phyloP scores from a whole-genome alignment of 371 early-diverging fungal genomes.

The Apophysomyces trapeziformis region DNA sequence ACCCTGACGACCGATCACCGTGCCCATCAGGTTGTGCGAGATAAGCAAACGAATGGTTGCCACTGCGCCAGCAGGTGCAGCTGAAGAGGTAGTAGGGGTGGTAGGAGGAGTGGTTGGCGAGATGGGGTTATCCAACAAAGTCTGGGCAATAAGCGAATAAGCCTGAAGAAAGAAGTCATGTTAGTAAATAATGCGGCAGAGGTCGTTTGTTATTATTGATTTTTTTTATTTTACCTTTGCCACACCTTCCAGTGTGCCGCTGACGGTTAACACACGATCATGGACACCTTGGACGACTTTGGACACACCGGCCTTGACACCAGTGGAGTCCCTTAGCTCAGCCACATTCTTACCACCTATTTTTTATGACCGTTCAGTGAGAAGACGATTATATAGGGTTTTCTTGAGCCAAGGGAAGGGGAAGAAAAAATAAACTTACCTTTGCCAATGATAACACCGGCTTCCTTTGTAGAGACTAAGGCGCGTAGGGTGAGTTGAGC shows the following conservation, averaged over 20 bases:
- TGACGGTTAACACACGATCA: slow-evolving; percentile 87
- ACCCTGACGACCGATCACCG: slow-evolving; percentile 88
- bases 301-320: slow-evolving; percentile 87
- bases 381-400: slow-evolving; percentile 66
- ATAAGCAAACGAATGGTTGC: slow-evolving; percentile 75
- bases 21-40: slow-evolving; percentile 86
- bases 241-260: slow-evolving; percentile 77
- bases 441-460: slow-evolving; percentile 94
- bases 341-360: slow-evolving; percentile 81
- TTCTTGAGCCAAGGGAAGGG: slow-evolving; percentile 83
- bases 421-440: slow-evolving; percentile 33
- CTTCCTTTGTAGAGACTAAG: slow-evolving; percentile 90
- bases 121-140: slow-evolving; percentile 73
- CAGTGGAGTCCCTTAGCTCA: slow-evolving; percentile 80
- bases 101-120: slow-evolving; percentile 36
- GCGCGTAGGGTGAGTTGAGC: slow-evolving; percentile 75
- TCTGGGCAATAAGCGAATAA: slow-evolving; percentile 70
- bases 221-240: slow-evolving; percentile 55
- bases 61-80: slow-evolving; percentile 11
- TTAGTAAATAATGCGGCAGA: neutral
- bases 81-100: slow-evolving; percentile 26
- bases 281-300: slow-evolving; percentile 84
- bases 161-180: slow-evolving; percentile 17
- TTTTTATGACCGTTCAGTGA: slow-evolving; percentile 85
- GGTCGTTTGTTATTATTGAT: neutral